Evolutionary conservation across 2,329 filamentous ascomycete species (phyloP).

Genomic region (Botrytis elliptica): DNA sequence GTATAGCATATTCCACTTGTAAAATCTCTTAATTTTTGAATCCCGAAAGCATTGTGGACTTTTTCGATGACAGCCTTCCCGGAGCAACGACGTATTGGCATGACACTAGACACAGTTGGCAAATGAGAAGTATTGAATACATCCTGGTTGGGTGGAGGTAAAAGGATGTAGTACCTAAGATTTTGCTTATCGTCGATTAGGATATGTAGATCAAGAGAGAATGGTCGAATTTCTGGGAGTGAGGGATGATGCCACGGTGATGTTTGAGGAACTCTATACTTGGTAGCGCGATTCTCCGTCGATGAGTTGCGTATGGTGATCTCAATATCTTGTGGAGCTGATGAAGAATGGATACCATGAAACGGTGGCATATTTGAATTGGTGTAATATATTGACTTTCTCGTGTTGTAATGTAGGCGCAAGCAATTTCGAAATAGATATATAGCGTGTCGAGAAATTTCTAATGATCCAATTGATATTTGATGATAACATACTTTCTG

Average conservation of each 20-base stretch:
- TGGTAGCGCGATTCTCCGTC: background rate
- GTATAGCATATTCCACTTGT: slow-evolving; percentile 4
- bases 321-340: background rate
- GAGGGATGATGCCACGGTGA: slow-evolving; percentile 8
- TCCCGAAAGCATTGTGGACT: background rate
- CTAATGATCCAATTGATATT: background rate
- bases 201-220: slow-evolving; percentile 6
- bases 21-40: slow-evolving; percentile 9
- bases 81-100: background rate
- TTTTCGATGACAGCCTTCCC: background rate
- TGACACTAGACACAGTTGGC: background rate
- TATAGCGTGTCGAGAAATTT: background rate
- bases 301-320: background rate
- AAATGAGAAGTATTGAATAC: background rate
- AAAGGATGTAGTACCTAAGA: slow-evolving; percentile 8
- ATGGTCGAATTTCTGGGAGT: slow-evolving; percentile 16
- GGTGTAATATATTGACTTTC: background rate
- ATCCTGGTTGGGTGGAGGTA: background rate
- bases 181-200: slow-evolving; percentile 11
- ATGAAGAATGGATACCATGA: slow-evolving; percentile 6
- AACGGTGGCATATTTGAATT: background rate
- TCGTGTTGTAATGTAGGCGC: background rate
- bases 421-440: background rate
- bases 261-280: background rate
- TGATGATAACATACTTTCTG: background rate